These are phyloP conservation scores for Aspergillus panamensis DNA, from an alignment of 495 filamentous ascomycete species.

Conservation along the genomic window DNA sequence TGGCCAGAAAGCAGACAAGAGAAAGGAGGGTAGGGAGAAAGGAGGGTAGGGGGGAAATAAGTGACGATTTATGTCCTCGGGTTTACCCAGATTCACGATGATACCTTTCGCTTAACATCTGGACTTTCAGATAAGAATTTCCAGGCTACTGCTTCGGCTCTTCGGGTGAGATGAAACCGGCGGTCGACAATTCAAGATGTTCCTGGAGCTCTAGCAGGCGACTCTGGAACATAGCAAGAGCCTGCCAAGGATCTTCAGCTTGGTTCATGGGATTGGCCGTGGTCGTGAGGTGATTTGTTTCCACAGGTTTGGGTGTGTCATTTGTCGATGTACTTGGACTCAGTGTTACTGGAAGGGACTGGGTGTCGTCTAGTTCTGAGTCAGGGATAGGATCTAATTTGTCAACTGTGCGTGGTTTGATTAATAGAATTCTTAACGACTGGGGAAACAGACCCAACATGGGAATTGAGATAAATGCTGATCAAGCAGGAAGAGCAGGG, in stretches of 20 bases:
- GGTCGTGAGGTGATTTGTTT: neutral
- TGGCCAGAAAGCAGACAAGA: constrained; percentile 9
- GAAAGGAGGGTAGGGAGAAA: neutral
- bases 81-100: constrained; percentile 6
- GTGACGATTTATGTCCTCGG: constrained; percentile 4
- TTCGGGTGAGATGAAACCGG: neutral
- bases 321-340: constrained; percentile 4
- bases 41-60: neutral
- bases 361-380: constrained; percentile 13
- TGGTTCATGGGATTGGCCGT: neutral
- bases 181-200: constrained; percentile 4
- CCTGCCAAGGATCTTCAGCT: constrained; percentile 13
- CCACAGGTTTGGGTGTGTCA: constrained; percentile 3
- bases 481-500: neutral
- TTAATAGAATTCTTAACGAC: constrained; percentile 8
- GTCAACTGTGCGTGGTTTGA: constrained; percentile 10
- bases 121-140: neutral
- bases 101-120: neutral
- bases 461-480: neutral
- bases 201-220: constrained; percentile 15
- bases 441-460: neutral
- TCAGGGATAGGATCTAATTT: constrained; percentile 15
- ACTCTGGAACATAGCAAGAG: constrained; percentile 17
- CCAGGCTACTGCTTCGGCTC: neutral
- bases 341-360: constrained; percentile 14